Evolutionary conservation across 2,329 filamentous ascomycete species (phyloP), one percentile per base, ranked within the genome.

Genomic region (Sporothrix brasiliensis): DNA sequence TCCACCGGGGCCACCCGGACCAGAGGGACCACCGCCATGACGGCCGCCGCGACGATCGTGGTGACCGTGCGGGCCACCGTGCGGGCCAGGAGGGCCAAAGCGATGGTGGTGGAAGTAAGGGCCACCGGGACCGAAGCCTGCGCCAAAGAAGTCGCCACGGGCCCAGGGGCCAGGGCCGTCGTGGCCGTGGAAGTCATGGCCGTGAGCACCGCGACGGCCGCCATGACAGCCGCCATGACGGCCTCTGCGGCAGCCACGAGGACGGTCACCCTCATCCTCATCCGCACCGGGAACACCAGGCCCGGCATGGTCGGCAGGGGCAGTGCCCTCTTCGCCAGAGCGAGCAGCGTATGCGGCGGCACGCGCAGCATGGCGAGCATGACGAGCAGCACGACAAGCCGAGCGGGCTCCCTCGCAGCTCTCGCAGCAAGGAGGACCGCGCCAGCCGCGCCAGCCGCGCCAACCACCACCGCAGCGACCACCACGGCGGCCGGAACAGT

Each of bases 91-190:
- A 47, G 61, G 53, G 34, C 69, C 66, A 34, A 49, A 67, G 69
- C 34, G 69, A 9, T 56, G 70, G 60, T 60, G 67, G 54, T 69
- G 70, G 50, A 47, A 21, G 61, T 58, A 39, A 0, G 34, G 66
- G 41, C 72, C 71, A 16, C 75, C 74, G 21, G 73, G 73, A 72
- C 74, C 58, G 73, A 75, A 71, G 74, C 69, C 50, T 58, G 68
- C 52, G 49, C 71, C 69, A 65, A 67, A 69, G 44, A 30, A 52
- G n/a, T 66, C 58, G 5, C 66, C 66, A 41, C 56, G 66, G 10
- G 39, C 11, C 21, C 47, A 41, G 16, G 69, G 69, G 10, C 69
- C 69, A 13, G 30, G 41, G n/a, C 49, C 49, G 41, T 19, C 24
- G n/a, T 21, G 19, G 69, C 44, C 44, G 3, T 49, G 71, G 7